Evolutionary conservation across 208 protist species (phyloP), one percentile per base, ranked within the genome.

Genomic region (Strigomonas culicis): DNA sequence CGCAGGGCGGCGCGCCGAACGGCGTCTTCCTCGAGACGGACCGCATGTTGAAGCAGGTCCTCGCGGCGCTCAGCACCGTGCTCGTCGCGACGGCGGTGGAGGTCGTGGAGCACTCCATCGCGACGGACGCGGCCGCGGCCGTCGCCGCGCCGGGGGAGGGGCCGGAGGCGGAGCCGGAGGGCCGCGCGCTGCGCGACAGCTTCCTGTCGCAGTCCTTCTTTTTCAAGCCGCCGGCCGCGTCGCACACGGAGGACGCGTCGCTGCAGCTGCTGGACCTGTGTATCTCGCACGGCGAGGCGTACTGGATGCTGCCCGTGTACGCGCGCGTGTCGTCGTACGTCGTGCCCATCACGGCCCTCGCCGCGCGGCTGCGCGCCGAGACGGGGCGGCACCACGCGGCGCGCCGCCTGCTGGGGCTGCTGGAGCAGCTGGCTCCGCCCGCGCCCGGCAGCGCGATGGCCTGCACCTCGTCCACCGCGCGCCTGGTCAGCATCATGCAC

Each of bases 181-280:
- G 27, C 58, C 15, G 28, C 44, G 10, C 21, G 52, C 32, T 58
- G 4, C 21, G 50, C 19, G 36, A 44, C 30, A 57, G 28, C 34
- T 66, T 57, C 30, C 47, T 66, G 4, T 46, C 32, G 8, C 43
- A 34, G 30, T 66, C 61, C 30, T 66, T 66, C 32, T 66, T 55
- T 32, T 41, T 46, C 49, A 50, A 57, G n/a, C 46, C 31, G 6
- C 11, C 21, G 4, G 47, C 24, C 4, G 19, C 24, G 13, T 30
- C 32, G 30, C 31, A 57, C 28, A 50, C 56, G 36, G 63, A 68
- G 50, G 75, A 79, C 43, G 68, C 56, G 30, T 72, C 73, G 4
- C 39, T 72, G 56, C 46, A 75, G 65, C 13, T 80, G 59, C 22
- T 73, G 41, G 63, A 79, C 56, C 30, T 77, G 64, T 84, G 78